Conservation (phyloP, 202 grass and related monocot species). For the Carex arenaria region DNA sequence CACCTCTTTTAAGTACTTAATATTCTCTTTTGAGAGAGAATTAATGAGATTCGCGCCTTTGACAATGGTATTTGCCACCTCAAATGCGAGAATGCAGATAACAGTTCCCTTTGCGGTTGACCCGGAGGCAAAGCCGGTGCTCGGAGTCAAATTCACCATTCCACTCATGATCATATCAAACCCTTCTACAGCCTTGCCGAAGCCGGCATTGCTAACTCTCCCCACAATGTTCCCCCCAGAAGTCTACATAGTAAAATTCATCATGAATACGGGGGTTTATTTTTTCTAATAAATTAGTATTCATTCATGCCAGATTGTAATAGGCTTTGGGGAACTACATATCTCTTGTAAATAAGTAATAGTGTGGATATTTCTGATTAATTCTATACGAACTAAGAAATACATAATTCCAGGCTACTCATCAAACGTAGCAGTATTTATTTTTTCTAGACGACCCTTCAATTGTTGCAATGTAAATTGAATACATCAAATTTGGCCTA, state of each 20-base stretch:
- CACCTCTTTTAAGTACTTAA: slow-evolving; percentile 53
- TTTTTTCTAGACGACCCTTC: not conserved
- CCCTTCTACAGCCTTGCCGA: slow-evolving; percentile 78
- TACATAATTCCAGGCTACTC: not conserved
- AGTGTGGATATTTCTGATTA: not conserved
- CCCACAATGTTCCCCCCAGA: slow-evolving; percentile 48
- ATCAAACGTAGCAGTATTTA: not conserved
- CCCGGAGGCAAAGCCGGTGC: slow-evolving; percentile 39
- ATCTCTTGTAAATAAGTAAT: not conserved
- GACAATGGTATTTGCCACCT: slow-evolving; percentile 87
- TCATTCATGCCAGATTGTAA: not conserved
- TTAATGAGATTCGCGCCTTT: slow-evolving; percentile 76
- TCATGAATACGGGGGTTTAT: not conserved
- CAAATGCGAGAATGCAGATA: slow-evolving; percentile 80
- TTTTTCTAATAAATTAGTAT: not conserved
- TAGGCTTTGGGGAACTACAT: not conserved
- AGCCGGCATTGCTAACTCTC: slow-evolving; percentile 60
- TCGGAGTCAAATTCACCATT: slow-evolving; percentile 69
- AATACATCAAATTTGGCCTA: not conserved
- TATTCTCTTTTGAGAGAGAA: slow-evolving; percentile 61
- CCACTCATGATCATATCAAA: slow-evolving; percentile 70
- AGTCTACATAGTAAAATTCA: not conserved
- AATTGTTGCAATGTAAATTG: not conserved
- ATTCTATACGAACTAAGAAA: not conserved
- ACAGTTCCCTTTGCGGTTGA: slow-evolving; percentile 40